Base-by-base conservation (phyloP, 176 grass and related monocot species). In the Oryza glaberrima region DNA sequence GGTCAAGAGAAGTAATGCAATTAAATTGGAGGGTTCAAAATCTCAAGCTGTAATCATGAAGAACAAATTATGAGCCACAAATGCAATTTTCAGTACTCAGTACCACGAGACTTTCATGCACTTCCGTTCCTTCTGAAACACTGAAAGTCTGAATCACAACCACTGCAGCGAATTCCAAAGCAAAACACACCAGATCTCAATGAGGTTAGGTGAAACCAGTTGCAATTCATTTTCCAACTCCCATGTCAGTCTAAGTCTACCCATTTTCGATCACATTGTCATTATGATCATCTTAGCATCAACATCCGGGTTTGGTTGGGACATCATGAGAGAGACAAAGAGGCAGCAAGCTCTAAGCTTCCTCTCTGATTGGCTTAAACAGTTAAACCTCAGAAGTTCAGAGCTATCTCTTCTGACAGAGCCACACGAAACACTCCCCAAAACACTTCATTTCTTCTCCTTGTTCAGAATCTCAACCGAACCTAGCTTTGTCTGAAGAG, bases 401-500 rank as follows among this genome's bases (percentile, higher is more conserved):
- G 14, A 84, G 46, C 7, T 32, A 5, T 68, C 20, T 34, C 6
- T 54, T 15, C 5, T 12, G 26, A 32, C 12, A 47, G 28, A 74
- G 20, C 32, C 46, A 45, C n/a, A 45, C 6, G 40, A 60, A 48
- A 48, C 64, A 81, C 70, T 70, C 15, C 25, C 23, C 78, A 71
- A 38, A 63, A 77, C 5, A 68, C 30, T 28, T 16, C 20, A 0
- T 69, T 77, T 65, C 30, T 61, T 17, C 19, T 36, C 20, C 72
- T 38, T 34, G 15, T 17, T 41, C 86, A 70, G 79, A 47, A 77
- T 82, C 73, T 51, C 28, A 51, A 77, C 79, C 25, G 49, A 77
- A 32, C 69, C 6, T 35, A 32, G 30, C 30, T 32, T 47, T 47
- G 30, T 38, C 32, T 23, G 36, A 69, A 78, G 73, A 70, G 74